Conservation (phyloP, 2,329 filamentous ascomycete genomes). For the Hypoxylon sp. region DNA sequence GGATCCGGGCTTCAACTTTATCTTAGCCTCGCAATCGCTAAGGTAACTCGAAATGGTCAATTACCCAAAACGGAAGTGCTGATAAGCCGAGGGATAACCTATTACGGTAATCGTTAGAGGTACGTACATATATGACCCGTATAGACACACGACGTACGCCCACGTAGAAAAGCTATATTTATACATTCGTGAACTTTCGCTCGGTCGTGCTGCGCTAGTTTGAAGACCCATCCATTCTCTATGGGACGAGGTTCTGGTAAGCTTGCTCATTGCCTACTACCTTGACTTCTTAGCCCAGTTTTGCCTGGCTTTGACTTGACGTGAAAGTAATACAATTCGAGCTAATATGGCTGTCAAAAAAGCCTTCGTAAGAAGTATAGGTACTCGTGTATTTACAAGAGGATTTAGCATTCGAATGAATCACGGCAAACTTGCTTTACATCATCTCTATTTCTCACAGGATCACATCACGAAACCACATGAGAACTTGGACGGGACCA, state of each 20-base stretch:
- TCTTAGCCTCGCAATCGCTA: conserved; percentile 27
- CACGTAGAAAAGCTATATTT: conserved; percentile 24
- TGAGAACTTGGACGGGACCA: neutral
- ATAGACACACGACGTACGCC: conserved; percentile 15
- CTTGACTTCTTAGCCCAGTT: neutral
- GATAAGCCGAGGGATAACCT: conserved; percentile 9
- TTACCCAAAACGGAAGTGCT: conserved; percentile 13
- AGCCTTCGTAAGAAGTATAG: neutral
- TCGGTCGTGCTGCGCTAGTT: neutral
- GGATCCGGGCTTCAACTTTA: conserved; percentile 35
- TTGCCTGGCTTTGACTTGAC: conserved; percentile 5
- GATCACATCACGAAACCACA: conserved; percentile 18
- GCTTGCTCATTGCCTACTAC: neutral
- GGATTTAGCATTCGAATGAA: neutral
- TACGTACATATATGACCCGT: conserved; percentile 3
- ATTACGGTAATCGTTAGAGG: conserved; percentile 6
- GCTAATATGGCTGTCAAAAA: neutral
- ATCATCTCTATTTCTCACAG: conserved; percentile 1
- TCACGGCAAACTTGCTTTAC: conserved; percentile 1
- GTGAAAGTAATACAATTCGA: conserved; percentile 1
- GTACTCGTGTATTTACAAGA: neutral
- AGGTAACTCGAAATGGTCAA: conserved; percentile 7
- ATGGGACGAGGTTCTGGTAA: neutral
- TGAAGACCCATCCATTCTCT: conserved; percentile 12
- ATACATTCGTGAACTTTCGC: conserved; percentile 1